phyloP scores from a whole-genome alignment of 108 stramenopile species.

The Fistulifera solaris region DNA sequence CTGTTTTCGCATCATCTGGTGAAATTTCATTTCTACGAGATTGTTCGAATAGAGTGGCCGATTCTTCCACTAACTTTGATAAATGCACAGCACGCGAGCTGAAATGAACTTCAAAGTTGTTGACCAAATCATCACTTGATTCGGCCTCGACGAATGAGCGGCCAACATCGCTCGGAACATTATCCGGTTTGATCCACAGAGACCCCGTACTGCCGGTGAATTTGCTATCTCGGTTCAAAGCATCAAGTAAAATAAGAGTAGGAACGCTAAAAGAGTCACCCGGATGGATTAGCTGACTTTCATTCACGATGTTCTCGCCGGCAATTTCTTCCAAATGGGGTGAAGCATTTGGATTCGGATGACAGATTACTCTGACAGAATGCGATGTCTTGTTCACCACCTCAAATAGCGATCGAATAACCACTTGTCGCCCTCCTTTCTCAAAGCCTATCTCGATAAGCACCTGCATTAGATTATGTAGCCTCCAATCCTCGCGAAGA shows the following conservation, averaged over 20 bases:
- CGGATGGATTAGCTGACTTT: conserved; percentile 19
- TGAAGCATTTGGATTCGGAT: conserved; percentile 60
- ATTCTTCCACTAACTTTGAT: conserved; percentile 73
- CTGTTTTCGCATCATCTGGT: conserved; percentile 49
- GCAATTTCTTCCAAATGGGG: conserved; percentile 7
- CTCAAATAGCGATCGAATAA: conserved; percentile 69
- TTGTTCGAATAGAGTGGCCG: conserved; percentile 46
- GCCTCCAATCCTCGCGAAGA: conserved; percentile 60
- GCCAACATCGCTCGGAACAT: neutral
- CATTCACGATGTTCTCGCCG: neutral
- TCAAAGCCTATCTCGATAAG: conserved; percentile 80
- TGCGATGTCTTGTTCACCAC: conserved; percentile 83
- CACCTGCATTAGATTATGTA: conserved; percentile 72
- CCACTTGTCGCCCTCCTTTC: conserved; percentile 81
- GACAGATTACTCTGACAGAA: conserved; percentile 43
- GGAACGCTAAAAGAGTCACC: conserved; percentile 46
- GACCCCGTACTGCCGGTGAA: conserved; percentile 55
- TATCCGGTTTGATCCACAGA: conserved; percentile 63
- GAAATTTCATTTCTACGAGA: conserved; percentile 32
- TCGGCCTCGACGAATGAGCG: neutral
- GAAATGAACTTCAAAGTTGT: conserved; percentile 16
- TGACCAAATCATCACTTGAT: neutral
- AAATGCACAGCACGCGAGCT: conserved; percentile 70
- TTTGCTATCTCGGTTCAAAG: too few species aligned
- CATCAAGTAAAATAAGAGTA: conserved; percentile 57